phyloP scores from a whole-genome alignment of 768 basidiomycete genomes.

The Boletus rubropictus region DNA sequence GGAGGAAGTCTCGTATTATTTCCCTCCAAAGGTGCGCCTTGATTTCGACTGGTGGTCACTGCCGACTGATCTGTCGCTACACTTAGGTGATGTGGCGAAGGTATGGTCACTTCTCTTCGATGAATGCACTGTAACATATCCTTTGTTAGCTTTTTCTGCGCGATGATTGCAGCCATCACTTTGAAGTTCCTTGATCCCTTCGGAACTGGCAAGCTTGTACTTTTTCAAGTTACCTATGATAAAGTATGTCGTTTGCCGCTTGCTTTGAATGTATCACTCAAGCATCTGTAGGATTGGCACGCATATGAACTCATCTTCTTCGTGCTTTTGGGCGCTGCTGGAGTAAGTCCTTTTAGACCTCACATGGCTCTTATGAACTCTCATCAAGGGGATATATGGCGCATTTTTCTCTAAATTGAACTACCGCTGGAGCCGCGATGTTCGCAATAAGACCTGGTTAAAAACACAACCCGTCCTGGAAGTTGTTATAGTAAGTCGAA shows the following conservation, averaged over 20 bases:
- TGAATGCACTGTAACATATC: not conserved
- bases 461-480: conserved; percentile 75
- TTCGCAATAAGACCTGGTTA: conserved; percentile 80
- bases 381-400: conserved; percentile 78
- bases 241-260: conserved; percentile 40
- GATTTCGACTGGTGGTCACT: not conserved
- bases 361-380: conserved; percentile 5
- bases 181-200: conserved; percentile 92
- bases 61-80: conserved; percentile 1
- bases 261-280: conserved; percentile 1
- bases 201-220: conserved; percentile 87
- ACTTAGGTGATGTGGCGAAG: conserved; percentile 86
- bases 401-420: conserved; percentile 91
- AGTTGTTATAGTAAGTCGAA: conserved; percentile 62
- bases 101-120: conserved; percentile 34
- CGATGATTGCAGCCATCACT: conserved; percentile 94
- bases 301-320: conserved; percentile 84
- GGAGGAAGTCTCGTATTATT: conserved; percentile 96
- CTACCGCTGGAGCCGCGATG: conserved; percentile 77
- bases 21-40: conserved; percentile 75
- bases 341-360: conserved; percentile 44
- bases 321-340: conserved; percentile 80
- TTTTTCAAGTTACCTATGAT: conserved; percentile 88
- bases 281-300: conserved; percentile 75
- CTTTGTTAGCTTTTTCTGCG: conserved; percentile 87